Percentiles rank a stretch among this genome's conserved stretches.
Conservation (phyloP, 352 stramenopile species). For the Globisporangium cylindrosporum region DNA sequence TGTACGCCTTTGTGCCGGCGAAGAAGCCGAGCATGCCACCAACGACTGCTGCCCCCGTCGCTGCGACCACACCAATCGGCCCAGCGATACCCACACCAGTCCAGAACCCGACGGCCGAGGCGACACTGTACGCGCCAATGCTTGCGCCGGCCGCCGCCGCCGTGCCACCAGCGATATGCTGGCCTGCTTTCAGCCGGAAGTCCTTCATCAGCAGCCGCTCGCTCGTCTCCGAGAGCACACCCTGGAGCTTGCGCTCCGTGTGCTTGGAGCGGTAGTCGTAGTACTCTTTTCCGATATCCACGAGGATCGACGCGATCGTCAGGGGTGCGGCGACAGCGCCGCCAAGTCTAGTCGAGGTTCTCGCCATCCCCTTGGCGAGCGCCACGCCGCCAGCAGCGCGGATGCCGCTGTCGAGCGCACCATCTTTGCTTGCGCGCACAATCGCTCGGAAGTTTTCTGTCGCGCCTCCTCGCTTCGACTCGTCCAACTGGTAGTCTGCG, state of each 20-base stretch:
- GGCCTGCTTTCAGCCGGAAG: constrained; percentile 77
- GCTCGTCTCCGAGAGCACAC: constrained; percentile 62
- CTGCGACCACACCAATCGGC: constrained; percentile 71
- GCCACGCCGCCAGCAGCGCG: constrained; percentile 71
- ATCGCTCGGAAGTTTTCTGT: constrained; percentile 37
- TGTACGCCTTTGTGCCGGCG: constrained; percentile 76
- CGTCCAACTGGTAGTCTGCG: constrained; percentile 44
- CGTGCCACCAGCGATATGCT: constrained; percentile 75
- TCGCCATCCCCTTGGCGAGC: constrained; percentile 72
- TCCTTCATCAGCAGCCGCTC: constrained; percentile 83
- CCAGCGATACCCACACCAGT: constrained; percentile 77
- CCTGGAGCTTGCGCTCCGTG: constrained; percentile 63
- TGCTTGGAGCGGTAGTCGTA: constrained; percentile 79
- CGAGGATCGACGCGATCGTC: constrained; percentile 80
- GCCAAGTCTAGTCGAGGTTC: constrained; percentile 51
- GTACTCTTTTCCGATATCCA: constrained; percentile 87
- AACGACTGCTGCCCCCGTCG: constrained; percentile 75
- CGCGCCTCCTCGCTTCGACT: constrained; percentile 26
- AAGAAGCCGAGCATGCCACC: constrained; percentile 83
- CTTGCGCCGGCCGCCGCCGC: constrained; percentile 72
- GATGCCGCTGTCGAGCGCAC: constrained; percentile 80
- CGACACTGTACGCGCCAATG: constrained; percentile 69
- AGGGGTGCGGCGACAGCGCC: constrained; percentile 69
- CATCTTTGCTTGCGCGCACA: constrained; percentile 61
- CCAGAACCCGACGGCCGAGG: constrained; percentile 73